Conservation (phyloP, 805 yeast species). For the Ogataea nakhonphanomensis region DNA sequence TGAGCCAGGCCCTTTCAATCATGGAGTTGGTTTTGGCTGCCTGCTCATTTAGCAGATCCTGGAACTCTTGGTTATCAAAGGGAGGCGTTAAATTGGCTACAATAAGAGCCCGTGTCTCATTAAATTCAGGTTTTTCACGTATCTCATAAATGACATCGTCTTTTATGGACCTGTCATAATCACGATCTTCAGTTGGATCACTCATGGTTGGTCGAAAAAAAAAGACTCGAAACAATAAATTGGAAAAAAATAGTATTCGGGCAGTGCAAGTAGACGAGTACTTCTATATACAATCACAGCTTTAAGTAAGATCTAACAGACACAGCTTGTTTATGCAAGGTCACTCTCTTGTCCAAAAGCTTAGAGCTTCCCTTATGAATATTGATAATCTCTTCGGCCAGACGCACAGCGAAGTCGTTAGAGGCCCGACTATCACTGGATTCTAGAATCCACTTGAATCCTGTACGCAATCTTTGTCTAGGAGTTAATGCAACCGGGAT, state of each 20-base stretch:
- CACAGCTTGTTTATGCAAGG: conserved; percentile 82
- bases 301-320: conserved; percentile 71
- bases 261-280: conserved; percentile 2
- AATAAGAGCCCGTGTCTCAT: conserved; percentile 41
- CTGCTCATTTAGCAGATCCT: conserved; percentile 33
- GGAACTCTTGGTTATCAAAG: conserved; percentile 38
- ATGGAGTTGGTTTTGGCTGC: conserved; percentile 26
- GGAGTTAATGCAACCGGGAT: conserved; percentile 81
- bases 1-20: conserved; percentile 46
- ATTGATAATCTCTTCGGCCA: conserved; percentile 83
- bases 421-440: conserved; percentile 77
- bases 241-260: not conserved
- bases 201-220: not conserved
- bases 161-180: conserved; percentile 23
- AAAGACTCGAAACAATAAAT: conserved; percentile 1
- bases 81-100: conserved; percentile 42
- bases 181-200: conserved; percentile 1
- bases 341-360: conserved; percentile 78
- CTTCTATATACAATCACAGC: conserved; percentile 19
- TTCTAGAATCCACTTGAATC: conserved; percentile 88
- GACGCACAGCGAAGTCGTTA: conserved; percentile 78
- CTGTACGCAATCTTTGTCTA: conserved; percentile 81
- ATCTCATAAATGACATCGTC: conserved; percentile 36
- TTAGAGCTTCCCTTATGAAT: conserved; percentile 77
- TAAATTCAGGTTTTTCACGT: conserved; percentile 32